Evolutionary conservation across 495 filamentous ascomycete genomes (phyloP).

Genomic region (Xylaria flabelliformis): DNA sequence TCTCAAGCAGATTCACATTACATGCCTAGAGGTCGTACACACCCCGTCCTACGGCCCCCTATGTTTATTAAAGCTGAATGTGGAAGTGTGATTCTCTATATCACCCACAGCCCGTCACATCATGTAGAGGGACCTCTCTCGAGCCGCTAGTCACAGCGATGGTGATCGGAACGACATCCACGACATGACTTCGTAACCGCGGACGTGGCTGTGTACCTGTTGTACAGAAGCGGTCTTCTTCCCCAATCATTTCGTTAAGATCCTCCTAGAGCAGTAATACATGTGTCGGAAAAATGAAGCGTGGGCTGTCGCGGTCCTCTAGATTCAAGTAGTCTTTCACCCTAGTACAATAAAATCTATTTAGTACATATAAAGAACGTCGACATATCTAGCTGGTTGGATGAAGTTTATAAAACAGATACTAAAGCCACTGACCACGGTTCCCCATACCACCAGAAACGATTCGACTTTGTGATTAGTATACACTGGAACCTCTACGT

Average conservation of each 20-base stretch:
- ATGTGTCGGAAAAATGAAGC: neutral
- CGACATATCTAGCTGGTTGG: neutral
- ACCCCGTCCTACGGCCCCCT: neutral
- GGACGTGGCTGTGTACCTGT: neutral
- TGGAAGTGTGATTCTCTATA: conserved; percentile 16
- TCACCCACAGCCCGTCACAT: neutral
- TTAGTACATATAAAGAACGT: neutral
- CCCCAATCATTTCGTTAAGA: neutral
- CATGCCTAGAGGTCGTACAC: conserved; percentile 14
- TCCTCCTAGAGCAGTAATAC: neutral
- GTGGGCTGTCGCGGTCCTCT: neutral
- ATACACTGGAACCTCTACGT: neutral
- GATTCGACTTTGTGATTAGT: neutral
- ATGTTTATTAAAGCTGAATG: neutral
- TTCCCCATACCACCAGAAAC: neutral
- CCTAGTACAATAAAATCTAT: neutral
- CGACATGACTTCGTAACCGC: conserved; percentile 3
- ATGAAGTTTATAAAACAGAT: neutral
- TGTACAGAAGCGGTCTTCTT: neutral
- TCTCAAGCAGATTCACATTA: neutral
- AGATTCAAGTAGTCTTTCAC: too few species aligned
- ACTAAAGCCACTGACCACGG: neutral
- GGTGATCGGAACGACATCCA: neutral
- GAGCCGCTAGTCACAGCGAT: neutral
- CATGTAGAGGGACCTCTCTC: neutral